A percentile compares a stretch with the other conserved stretches of the same genome.
These are phyloP conservation scores for Astragalus glycyphyllos DNA, from an alignment of 306 rosid species.

Conservation along the genomic window DNA sequence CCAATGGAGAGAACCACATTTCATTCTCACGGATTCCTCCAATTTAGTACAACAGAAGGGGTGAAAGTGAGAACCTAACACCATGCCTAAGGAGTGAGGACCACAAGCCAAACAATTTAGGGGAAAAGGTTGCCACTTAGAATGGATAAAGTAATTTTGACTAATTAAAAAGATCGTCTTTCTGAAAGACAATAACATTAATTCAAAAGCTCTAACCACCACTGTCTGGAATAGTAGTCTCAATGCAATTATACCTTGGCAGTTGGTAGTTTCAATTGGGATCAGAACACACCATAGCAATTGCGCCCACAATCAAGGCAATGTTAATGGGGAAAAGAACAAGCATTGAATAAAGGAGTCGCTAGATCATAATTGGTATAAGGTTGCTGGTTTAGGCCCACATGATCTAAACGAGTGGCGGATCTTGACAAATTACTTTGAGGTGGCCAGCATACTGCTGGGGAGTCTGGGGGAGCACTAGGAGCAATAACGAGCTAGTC, in stretches of 20 bases:
- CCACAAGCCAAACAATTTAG: constrained; percentile 24
- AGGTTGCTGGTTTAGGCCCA: constrained; percentile 38
- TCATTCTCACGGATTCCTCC: constrained; percentile 30
- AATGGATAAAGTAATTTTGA: constrained; percentile 38
- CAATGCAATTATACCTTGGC: background rate
- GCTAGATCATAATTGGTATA: constrained; percentile 30
- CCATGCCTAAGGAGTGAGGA: constrained; percentile 3
- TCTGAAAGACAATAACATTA: background rate
- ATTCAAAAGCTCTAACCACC: constrained; percentile 42
- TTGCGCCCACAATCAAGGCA: constrained; percentile 49
- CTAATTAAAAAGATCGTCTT: constrained; percentile 31
- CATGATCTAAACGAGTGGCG: constrained; percentile 20
- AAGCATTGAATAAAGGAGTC: too few relatives aligned
- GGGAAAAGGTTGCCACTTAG: constrained; percentile 25
- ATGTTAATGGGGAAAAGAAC: constrained; percentile 34
- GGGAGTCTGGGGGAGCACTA: too few relatives aligned
- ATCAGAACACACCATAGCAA: constrained; percentile 30
- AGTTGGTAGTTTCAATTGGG: constrained; percentile 35
- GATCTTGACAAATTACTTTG: too few relatives aligned
- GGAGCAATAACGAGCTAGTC: too few relatives aligned
- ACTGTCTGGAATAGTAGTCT: constrained; percentile 35
- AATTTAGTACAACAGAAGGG: constrained; percentile 35
- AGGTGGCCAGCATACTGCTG: too few relatives aligned
- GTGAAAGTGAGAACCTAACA: constrained; percentile 25
- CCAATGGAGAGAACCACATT: too few relatives aligned